phyloP scores from a whole-genome alignment of 805 yeast genomes.

The Starmerella stigmatis region DNA sequence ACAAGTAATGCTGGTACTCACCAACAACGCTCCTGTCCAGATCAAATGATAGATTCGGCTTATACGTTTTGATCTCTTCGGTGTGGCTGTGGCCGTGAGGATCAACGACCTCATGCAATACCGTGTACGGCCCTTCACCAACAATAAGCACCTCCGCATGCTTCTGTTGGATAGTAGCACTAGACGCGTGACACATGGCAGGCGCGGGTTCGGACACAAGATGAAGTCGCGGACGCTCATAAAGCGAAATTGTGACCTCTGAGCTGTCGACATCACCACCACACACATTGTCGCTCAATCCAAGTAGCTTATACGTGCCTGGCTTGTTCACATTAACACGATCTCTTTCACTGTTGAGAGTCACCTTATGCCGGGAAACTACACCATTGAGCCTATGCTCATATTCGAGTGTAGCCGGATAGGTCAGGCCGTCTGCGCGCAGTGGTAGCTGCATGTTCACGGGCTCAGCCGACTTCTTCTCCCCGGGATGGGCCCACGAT shows the following conservation, averaged over 20 bases:
- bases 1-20: constrained; percentile 17
- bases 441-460: constrained; percentile 9
- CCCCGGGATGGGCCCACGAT: constrained; percentile 36
- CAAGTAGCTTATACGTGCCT: constrained; percentile 40
- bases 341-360: background rate
- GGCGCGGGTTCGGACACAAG: constrained; percentile 28
- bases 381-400: constrained; percentile 5
- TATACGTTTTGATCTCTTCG: background rate
- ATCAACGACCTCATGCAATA: constrained; percentile 20
- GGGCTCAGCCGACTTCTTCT: constrained; percentile 34
- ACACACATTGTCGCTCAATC: constrained; percentile 44
- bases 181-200: constrained; percentile 6
- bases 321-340: constrained; percentile 34
- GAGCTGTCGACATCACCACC: constrained; percentile 37
- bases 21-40: constrained; percentile 14
- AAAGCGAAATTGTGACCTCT: constrained; percentile 36
- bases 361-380: background rate
- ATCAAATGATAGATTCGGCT: background rate
- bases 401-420: constrained; percentile 17
- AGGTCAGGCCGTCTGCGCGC: background rate
- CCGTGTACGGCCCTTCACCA: constrained; percentile 26
- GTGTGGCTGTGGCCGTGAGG: constrained; percentile 17
- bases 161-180: background rate
- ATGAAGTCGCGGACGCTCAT: constrained; percentile 38
- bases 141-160: constrained; percentile 1